A percentile compares a stretch with the other conserved stretches of the same genome.
phyloP scores from a whole-genome alignment of 257 asterid species.

The Penstemon newberryi region DNA sequence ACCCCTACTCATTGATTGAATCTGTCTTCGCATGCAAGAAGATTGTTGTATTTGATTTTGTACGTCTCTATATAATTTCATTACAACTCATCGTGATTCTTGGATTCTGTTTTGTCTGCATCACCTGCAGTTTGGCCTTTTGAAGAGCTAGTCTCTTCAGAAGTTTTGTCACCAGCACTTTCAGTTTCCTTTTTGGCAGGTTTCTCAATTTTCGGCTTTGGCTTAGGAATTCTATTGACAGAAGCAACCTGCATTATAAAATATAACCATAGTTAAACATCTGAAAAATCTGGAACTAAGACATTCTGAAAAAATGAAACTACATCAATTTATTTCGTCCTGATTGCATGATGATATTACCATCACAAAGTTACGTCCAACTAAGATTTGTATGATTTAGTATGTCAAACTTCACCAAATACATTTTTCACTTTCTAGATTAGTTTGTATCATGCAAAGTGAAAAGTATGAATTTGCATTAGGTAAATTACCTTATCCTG shows the following conservation, averaged over 20 bases:
- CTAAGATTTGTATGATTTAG: too few relatives aligned
- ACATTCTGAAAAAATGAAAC: too few relatives aligned
- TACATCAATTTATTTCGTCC: too few relatives aligned
- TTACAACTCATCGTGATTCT: conserved; percentile 84
- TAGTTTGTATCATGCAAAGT: too few relatives aligned
- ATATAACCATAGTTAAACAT: background rate
- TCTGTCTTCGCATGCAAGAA: conserved; percentile 27
- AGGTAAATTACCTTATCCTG: conserved; percentile 70
- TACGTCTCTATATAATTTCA: conserved; percentile 15
- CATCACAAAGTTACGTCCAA: too few relatives aligned
- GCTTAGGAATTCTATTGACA: conserved; percentile 84
- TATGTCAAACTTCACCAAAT: too few relatives aligned
- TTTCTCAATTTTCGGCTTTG: conserved; percentile 92
- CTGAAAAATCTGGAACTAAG: background rate
- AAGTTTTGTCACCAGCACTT: conserved; percentile 41
- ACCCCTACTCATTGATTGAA: conserved; percentile 28
- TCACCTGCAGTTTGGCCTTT: conserved; percentile 42
- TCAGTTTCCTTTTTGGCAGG: conserved; percentile 56
- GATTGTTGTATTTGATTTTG: conserved; percentile 28
- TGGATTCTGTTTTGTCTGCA: conserved; percentile 39
- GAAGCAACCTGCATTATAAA: conserved; percentile 56
- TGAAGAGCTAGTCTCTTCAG: conserved; percentile 58
- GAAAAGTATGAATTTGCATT: background rate
- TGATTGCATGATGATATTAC: too few relatives aligned
- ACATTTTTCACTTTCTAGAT: too few relatives aligned